Evolutionary conservation across 306 rosid genomes (phyloP).

Genomic region (Fagus sylvatica): DNA sequence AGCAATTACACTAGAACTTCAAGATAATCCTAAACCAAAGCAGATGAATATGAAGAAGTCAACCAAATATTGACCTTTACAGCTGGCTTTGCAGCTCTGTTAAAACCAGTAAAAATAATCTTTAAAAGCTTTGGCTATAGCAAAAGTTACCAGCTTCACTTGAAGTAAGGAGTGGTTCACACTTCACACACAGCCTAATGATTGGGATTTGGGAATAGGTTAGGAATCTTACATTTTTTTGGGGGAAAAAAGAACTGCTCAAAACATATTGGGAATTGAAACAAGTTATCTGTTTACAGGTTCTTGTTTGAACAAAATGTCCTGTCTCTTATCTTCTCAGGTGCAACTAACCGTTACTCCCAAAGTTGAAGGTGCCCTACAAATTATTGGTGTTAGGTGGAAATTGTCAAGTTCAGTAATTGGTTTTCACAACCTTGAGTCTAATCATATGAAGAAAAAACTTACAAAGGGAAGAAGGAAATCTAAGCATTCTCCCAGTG

Average conservation of each 20-base stretch:
- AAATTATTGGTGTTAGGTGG: slow-evolving; percentile 87
- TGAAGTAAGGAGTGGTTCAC: too few species aligned
- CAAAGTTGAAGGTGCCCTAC: slow-evolving; percentile 67
- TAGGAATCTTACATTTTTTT: neutral
- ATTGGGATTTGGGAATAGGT: neutral
- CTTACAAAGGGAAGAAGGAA: slow-evolving; percentile 55
- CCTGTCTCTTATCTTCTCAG: slow-evolving; percentile 41
- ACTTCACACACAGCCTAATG: too few species aligned
- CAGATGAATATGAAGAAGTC: neutral
- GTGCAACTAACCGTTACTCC: slow-evolving; percentile 92
- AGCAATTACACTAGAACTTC: neutral
- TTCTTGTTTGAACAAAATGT: slow-evolving; percentile 5
- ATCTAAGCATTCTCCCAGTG: slow-evolving; percentile 38
- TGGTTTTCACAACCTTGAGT: slow-evolving; percentile 79
- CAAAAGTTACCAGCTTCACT: too few species aligned
- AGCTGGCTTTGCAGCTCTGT: neutral
- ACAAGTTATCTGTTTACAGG: neutral
- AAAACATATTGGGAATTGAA: neutral
- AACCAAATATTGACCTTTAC: neutral
- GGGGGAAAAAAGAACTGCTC: neutral
- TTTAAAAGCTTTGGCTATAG: neutral
- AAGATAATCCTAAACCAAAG: neutral
- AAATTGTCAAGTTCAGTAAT: slow-evolving; percentile 71
- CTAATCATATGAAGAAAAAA: slow-evolving; percentile 55
- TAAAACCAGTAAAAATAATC: neutral